Base-by-base conservation (phyloP, 768 basidiomycete species). In the Terana coerulea region DNA sequence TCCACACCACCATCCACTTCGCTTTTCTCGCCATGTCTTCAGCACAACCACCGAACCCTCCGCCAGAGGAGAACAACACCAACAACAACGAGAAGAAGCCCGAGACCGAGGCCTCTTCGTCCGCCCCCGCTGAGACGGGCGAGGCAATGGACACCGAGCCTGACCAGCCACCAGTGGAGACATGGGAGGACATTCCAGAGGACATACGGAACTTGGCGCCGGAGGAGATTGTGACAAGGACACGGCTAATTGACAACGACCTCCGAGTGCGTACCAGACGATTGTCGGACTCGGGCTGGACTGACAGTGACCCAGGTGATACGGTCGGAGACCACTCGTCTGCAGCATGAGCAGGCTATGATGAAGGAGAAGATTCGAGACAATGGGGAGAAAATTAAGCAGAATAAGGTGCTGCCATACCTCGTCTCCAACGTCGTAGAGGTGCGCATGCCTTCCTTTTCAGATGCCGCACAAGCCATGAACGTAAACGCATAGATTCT, bases 361-460 rank as follows among this genome's bases (percentile, higher is more conserved):
- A 98, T 99, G 97, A 88, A 91, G 66, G 95, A 98, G 76, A 97
- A 95, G 79, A 97, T 99, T 64, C 84, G 91, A 47, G 97, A 99
- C 66, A 99, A 98, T 57, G 86, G 88, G 40, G 93, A 97, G 72
- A 98, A 98, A 74, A 91, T 99, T 59, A 97, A 97, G 71, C 95
- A 99, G 80, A 98, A 99, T 72, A 98, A 98, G 71, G 93, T 97
- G 11, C 74, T 99, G 36, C 97, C 97, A 5, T 99, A 99, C 70
- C 83, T 99, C 47, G 97, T 99, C 31, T 93, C 89, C 14, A 97
- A 98, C 63, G 91, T 99, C 30, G 93, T 99, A 15, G 97, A 98
- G 81, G 93, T 95, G 61, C 51, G 79, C 64, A 14, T 24, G 7
- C 24, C 39, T 19, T 22, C 28, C 10, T 17, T 30, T 36, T 7